Conservation (phyloP, 2,329 filamentous ascomycete species). For the Aureobasidium mangrovei region DNA sequence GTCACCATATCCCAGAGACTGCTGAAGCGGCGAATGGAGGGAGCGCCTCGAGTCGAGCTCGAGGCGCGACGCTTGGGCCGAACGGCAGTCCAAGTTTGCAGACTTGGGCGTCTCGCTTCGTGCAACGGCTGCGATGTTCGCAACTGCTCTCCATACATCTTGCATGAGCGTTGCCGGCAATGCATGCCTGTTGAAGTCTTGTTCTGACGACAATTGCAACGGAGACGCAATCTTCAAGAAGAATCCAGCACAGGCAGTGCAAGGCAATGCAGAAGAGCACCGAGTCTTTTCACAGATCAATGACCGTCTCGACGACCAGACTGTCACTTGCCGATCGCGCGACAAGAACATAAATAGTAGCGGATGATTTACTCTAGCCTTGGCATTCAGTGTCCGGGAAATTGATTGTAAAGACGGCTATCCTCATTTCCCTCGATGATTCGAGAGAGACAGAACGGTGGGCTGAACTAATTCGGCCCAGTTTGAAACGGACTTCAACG, state of each 20-base stretch:
- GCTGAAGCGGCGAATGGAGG: neutral
- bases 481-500: neutral
- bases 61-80: neutral
- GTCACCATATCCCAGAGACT: neutral
- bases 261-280: neutral
- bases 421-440: conserved; percentile 9
- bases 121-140: neutral
- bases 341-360: neutral
- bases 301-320: neutral
- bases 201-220: neutral
- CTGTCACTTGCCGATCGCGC: neutral
- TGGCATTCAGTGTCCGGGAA: neutral
- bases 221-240: too few relatives aligned
- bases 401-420: neutral
- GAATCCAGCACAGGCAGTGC: neutral
- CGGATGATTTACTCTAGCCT: conserved; percentile 4
- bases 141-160: neutral
- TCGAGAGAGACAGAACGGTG: conserved; percentile 6
- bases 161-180: conserved; percentile 1
- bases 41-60: neutral
- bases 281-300: neutral
- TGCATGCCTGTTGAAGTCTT: conserved; percentile 8
- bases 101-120: conserved; percentile 5
- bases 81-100: neutral
- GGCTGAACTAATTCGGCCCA: conserved; percentile 1